phyloP scores from a whole-genome alignment of 768 basidiomycete genomes.

The Lanmaoa rubissima region DNA sequence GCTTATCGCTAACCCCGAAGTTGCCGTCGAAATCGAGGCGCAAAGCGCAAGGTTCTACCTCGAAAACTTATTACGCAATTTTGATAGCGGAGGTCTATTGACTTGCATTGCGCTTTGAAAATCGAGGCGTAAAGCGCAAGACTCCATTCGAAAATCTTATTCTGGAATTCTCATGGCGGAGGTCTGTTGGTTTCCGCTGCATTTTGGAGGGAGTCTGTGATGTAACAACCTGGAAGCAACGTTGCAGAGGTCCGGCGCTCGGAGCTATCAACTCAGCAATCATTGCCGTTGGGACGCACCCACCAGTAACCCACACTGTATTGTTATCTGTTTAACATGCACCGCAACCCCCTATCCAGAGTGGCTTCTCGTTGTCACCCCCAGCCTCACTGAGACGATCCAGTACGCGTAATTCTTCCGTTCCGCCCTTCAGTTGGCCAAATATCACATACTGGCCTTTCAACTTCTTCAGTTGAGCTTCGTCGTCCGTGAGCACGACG shows the following conservation, averaged over 20 bases:
- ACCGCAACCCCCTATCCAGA: slow-evolving; percentile 45
- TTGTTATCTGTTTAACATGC: slow-evolving; percentile 6
- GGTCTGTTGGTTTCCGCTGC: not conserved
- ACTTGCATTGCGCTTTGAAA: not conserved
- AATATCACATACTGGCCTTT: slow-evolving; percentile 51
- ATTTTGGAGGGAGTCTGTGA: slow-evolving; percentile 2
- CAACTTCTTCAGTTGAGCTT: slow-evolving; percentile 42
- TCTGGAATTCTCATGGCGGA: not conserved
- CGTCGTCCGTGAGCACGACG: slow-evolving; percentile 43
- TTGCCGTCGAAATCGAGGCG: not conserved
- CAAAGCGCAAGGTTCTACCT: no score
- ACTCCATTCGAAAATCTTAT: not conserved
- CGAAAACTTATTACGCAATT: no score
- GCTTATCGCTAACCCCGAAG: not conserved
- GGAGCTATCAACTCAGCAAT: not conserved
- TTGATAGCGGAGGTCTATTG: no score
- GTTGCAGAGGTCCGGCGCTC: not conserved
- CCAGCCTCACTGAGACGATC: slow-evolving; percentile 34
- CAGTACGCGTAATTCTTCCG: slow-evolving; percentile 33
- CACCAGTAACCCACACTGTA: slow-evolving; percentile 1
- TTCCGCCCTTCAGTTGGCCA: slow-evolving; percentile 36
- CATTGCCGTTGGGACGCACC: not conserved
- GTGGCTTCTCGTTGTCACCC: slow-evolving; percentile 35
- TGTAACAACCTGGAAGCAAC: not conserved
- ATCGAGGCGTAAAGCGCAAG: not conserved